A percentile compares a stretch with the other conserved stretches of the same genome.
Conservation (phyloP, 1,139 yeast genomes). For the Candida sanyaensis region DNA sequence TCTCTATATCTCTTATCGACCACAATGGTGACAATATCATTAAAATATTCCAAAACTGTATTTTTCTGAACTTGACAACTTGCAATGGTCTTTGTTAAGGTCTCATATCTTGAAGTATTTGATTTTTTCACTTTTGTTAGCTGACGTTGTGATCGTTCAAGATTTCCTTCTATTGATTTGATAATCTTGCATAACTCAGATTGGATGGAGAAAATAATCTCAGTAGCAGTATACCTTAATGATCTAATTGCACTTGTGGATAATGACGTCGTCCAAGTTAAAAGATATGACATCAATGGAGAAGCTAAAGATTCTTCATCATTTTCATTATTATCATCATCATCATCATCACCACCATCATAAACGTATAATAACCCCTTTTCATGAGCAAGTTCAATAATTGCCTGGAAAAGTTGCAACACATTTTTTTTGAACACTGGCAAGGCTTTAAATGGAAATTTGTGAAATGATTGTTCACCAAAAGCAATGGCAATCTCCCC, state of each 20-base stretch:
- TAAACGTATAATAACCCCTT: conserved; percentile 55
- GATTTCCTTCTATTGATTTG: conserved; percentile 41
- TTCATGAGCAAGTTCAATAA: conserved; percentile 60
- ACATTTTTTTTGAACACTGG: conserved; percentile 55
- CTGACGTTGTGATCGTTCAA: conserved; percentile 49
- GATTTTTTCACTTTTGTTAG: conserved; percentile 27
- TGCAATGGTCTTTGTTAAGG: conserved; percentile 48
- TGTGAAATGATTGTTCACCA: conserved; percentile 64
- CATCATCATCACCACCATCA: conserved; percentile 7
- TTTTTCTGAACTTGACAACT: conserved; percentile 53
- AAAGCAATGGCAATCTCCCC: conserved; percentile 71
- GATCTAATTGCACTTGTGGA: conserved; percentile 72
- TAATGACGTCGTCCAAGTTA: conserved; percentile 77
- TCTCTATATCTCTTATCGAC: conserved; percentile 83
- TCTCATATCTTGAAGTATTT: conserved; percentile 33
- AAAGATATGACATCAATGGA: conserved; percentile 54
- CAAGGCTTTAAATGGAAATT: conserved; percentile 55
- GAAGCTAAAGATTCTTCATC: conserved; percentile 29
- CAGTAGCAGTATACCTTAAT: conserved; percentile 68
- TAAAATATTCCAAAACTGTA: conserved; percentile 55
- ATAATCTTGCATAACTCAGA: conserved; percentile 57
- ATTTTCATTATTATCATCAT: conserved; percentile 36
- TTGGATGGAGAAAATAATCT: conserved; percentile 60
- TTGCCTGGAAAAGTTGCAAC: conserved; percentile 52
- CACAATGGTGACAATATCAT: conserved; percentile 66